Evolutionary conservation across 352 stramenopile genomes (phyloP).

Genomic region (Phytophthora pisi): DNA sequence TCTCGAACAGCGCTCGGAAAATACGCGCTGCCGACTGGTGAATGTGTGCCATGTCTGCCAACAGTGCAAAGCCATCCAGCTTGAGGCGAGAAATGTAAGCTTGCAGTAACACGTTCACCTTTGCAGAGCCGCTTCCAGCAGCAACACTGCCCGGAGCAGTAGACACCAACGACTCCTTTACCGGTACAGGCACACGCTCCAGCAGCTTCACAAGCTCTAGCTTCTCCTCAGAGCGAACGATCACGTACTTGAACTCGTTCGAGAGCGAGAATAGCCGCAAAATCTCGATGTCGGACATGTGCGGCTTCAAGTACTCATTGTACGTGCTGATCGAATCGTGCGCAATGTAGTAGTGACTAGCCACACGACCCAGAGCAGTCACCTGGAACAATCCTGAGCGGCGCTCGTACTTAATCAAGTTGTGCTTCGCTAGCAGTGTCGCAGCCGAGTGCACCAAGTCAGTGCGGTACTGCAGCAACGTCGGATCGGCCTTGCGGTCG

Average conservation of each 20-base stretch:
- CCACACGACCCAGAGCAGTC: constrained; percentile 97
- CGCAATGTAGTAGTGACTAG: constrained; percentile 99
- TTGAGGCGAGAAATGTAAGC: constrained; percentile 98
- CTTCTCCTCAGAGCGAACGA: constrained; percentile 98
- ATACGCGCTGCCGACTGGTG: constrained; percentile 98
- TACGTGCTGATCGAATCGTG: constrained; percentile 98
- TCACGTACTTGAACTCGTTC: constrained; percentile 99
- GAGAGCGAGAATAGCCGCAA: constrained; percentile 98
- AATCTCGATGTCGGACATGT: constrained; percentile 99
- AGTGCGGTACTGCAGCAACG: constrained; percentile 94
- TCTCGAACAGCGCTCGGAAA: constrained; percentile 99
- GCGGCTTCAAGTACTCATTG: constrained; percentile 98
- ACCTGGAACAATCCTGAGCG: constrained; percentile 95
- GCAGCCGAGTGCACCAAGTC: constrained; percentile 98
- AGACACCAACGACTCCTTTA: constrained; percentile 94
- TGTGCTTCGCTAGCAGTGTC: constrained; percentile 96
- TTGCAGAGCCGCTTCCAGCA: constrained; percentile 85
- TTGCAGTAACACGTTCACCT: constrained; percentile 99
- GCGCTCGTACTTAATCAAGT: constrained; percentile 98
- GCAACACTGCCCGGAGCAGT: constrained; percentile 41
- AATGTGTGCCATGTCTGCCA: constrained; percentile 99
- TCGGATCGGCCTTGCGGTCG: constrained; percentile 91
- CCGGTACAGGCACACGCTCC: constrained; percentile 97
- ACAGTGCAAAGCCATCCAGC: constrained; percentile 98
- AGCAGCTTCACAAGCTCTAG: constrained; percentile 98